phyloP scores from a whole-genome alignment of 805 yeast species.

The Wickerhamomyces canadensis region DNA sequence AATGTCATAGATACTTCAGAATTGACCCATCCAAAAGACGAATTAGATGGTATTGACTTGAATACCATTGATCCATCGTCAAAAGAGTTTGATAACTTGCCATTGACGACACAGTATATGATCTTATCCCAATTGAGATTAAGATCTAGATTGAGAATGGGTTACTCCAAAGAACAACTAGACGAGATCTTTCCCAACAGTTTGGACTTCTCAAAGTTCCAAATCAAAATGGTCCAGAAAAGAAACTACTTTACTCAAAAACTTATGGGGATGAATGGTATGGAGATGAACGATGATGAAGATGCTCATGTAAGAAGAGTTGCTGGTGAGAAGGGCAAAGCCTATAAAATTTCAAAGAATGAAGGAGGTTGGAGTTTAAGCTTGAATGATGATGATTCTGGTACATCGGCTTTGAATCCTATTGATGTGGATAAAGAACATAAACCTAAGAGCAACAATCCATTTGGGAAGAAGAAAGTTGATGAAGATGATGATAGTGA shows the following conservation, averaged over 20 bases:
- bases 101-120: conserved; percentile 83
- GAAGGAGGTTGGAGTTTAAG: conserved; percentile 84
- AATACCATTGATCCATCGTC: conserved; percentile 82
- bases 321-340: conserved; percentile 76
- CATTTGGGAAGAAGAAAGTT: conserved; percentile 11
- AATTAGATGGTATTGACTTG: conserved; percentile 63
- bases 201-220: conserved; percentile 88
- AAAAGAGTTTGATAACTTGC: conserved; percentile 66
- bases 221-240: conserved; percentile 86
- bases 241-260: conserved; percentile 87
- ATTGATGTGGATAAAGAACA: conserved; percentile 38
- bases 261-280: conserved; percentile 77
- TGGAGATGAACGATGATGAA: conserved; percentile 45
- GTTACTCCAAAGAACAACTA: conserved; percentile 85
- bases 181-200: conserved; percentile 76
- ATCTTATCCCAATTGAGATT: conserved; percentile 76
- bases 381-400: conserved; percentile 40
- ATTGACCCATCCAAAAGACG: conserved; percentile 51
- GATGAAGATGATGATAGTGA: conserved; percentile 30
- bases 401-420: conserved; percentile 36
- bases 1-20: conserved; percentile 65
- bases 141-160: conserved; percentile 89
- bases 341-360: conserved; percentile 68
- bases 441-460: conserved; percentile 7
- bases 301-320: conserved; percentile 41